Evolutionary conservation across 345 rosid genomes (phyloP), one percentile per base, ranked within the genome.

Genomic region (Firmiana major): DNA sequence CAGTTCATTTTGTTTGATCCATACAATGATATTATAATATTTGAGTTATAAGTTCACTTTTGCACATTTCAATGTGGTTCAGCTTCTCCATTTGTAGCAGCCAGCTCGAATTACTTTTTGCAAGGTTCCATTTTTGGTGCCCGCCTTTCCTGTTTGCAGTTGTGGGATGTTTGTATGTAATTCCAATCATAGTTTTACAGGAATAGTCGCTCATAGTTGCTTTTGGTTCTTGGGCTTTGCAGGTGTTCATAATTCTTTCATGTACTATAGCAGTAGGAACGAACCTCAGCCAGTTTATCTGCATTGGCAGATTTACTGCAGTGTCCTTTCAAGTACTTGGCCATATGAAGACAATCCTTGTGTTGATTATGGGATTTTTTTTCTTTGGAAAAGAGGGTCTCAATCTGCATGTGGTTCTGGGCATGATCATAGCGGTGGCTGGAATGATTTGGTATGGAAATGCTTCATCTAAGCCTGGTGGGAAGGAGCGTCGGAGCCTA

Each of bases 361-460:
- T 93, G 73, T 85, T 95, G 79, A 71, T 90, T 59, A 77, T 95
- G 86, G 99, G 99, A 9, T 93, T 93, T 82, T 83, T 95, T 85
- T 93, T 95, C 89, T 95, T 95, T 6, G 99, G 99, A 75, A 93
- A 91, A 85, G 99, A 95, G 66, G 97, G 99, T 65, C 93, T 95
- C 55, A 93, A 92, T 74, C 64, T 95, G 75, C 99, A 95, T 17
- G 98, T 95, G 24, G 89, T 95, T 28, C 9, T 95, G 4, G 99
- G 99, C 16, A 95, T 95, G 99, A 79, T 95, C 69, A 90, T 95
- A 67, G 99, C 98, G 4, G 92, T 95, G 49, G 75, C 80, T 0
- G 99, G 99, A 81, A 93, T 95, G 99, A 85, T 95, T 77, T 95
- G 99, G 99, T 95, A 95, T 31, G 94, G 97, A 62, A 95, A 93